phyloP scores from a whole-genome alignment of 768 basidiomycete species.

The Hortiboletus campestris region DNA sequence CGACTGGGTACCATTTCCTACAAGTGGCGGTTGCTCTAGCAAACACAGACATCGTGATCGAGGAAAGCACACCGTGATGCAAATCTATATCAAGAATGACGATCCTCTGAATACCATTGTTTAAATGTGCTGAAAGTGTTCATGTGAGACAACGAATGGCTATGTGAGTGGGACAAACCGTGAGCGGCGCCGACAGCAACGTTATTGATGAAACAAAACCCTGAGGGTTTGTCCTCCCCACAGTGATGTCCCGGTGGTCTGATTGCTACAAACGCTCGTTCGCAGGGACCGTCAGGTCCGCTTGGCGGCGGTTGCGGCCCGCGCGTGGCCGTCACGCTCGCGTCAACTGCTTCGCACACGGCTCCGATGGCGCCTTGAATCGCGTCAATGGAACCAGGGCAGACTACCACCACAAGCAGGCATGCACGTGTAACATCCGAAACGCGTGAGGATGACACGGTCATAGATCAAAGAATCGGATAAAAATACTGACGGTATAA shows the following conservation, averaged over 20 bases:
- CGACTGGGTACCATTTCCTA: slow-evolving; percentile 94
- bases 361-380: slow-evolving; percentile 82
- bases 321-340: slow-evolving; percentile 39
- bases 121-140: slow-evolving; percentile 64
- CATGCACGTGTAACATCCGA: neutral
- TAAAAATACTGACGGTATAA: slow-evolving; percentile 61
- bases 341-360: slow-evolving; percentile 86
- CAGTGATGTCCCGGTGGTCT: slow-evolving; percentile 95
- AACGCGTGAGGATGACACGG: neutral
- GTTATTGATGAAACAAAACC: slow-evolving; percentile 97
- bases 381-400: slow-evolving; percentile 69
- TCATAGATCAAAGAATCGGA: neutral
- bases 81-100: slow-evolving; percentile 84
- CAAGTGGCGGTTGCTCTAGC: neutral
- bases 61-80: slow-evolving; percentile 23
- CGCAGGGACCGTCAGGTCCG: slow-evolving; percentile 17
- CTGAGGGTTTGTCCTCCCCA: slow-evolving; percentile 83
- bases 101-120: slow-evolving; percentile 72
- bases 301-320: slow-evolving; percentile 12
- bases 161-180: slow-evolving; percentile 45
- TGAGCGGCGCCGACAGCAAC: slow-evolving; percentile 88
- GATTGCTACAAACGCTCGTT: slow-evolving; percentile 75
- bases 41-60: neutral
- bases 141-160: neutral
- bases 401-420: slow-evolving; percentile 49